Evolutionary conservation across 768 basidiomycete genomes (phyloP).

Genomic region (Amanita rimosa): DNA sequence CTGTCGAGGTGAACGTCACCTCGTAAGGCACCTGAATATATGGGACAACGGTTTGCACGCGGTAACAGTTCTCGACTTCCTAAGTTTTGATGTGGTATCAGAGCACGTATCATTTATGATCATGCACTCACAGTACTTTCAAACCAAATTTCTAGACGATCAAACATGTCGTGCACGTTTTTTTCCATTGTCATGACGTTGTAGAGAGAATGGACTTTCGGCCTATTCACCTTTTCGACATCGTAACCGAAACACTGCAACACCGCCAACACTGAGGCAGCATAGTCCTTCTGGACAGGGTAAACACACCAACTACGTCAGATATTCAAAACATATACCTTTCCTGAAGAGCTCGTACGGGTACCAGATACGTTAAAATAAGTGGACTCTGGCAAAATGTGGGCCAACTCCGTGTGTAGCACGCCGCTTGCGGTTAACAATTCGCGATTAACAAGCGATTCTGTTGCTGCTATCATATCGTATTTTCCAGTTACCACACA

Average conservation of each 20-base stretch:
- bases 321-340: neutral
- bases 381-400: conserved; percentile 9
- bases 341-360: neutral
- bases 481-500: conserved; percentile 8
- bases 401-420: conserved; percentile 7
- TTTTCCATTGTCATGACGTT: conserved; percentile 1
- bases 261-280: conserved; percentile 7
- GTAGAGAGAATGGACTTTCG: conserved; percentile 6
- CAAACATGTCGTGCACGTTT: neutral
- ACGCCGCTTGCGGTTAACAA: neutral
- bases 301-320: neutral
- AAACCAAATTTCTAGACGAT: neutral
- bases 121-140: neutral
- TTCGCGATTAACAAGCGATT: neutral
- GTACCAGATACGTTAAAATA: conserved; percentile 1
- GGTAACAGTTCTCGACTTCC: neutral
- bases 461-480: neutral
- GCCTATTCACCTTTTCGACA: conserved; percentile 5
- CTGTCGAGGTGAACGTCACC: neutral
- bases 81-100: neutral
- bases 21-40: neutral
- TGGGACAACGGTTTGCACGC: neutral
- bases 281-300: conserved; percentile 4
- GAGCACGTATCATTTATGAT: neutral
- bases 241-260: conserved; percentile 9